Evolutionary conservation across 192 early-diverging fungal species (phyloP), one percentile per base, ranked within the genome.

Genomic region (Dispira simplex): DNA sequence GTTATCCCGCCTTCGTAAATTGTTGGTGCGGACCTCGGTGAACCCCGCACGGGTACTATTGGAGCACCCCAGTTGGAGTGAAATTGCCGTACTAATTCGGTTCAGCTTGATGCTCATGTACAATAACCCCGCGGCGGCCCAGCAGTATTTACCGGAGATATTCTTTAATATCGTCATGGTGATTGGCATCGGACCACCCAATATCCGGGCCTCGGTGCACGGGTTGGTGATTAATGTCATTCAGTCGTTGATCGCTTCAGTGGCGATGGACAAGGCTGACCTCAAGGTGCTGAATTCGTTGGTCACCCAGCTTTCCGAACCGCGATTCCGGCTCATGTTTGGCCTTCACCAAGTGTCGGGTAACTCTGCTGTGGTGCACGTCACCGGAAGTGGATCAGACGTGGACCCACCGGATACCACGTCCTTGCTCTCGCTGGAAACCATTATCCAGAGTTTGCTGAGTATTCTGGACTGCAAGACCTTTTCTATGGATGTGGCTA

Each of bases 221-320:
- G 93, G 92, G n/a, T 82, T 95, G 46, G 89, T 93, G 4, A 83
- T 95, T 64, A 94, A 98, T 63, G 78, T 92, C 39, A 83, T 98
- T 14, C 95, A 96, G 69, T 84, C 86, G 1, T 67, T 96, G 49
- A 83, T 77, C 16, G 88, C 87, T 1, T 64, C 81, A 0, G 79
- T 83, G 26, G 74, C 78, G 18, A 65, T 86, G 27, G 76, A 76
- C 27, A 79, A 81, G 58, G 73, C 66, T 26, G 81, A 79, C 45
- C 63, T 79, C 18, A 69, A 74, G n/a, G 79, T 77, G 55, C 65
- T 91, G 25, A 70, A 79, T 46, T 57, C 77, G 11, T 69, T 88
- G 18, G 72, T 94, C 65, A 75, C 81, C 14, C 86, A 90, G 73
- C 77, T 95, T 21, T 87, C 88, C 11, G 92, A 93, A 27, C 78